Evolutionary conservation across 768 basidiomycete genomes (phyloP).

Genomic region (Cystofilobasidium macerans): DNA sequence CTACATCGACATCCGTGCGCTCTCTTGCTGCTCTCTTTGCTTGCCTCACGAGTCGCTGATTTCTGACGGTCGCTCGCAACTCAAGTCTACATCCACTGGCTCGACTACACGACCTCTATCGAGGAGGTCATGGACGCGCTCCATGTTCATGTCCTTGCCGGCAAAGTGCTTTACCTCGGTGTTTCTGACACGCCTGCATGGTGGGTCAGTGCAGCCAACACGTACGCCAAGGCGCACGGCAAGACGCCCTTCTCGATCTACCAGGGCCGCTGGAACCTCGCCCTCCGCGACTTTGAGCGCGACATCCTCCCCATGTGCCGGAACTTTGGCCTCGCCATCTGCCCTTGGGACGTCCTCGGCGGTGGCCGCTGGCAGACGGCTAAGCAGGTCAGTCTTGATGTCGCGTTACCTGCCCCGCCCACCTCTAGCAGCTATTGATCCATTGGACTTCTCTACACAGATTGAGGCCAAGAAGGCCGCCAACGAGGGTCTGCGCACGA

Average conservation of each 20-base stretch:
- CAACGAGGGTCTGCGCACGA: background rate
- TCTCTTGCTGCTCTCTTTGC: too few species aligned
- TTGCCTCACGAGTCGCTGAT: too few species aligned
- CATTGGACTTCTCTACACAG: background rate
- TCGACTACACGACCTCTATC: slow-evolving; percentile 26
- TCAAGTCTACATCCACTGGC: background rate
- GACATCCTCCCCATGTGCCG: slow-evolving; percentile 42
- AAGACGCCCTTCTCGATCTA: slow-evolving; percentile 28
- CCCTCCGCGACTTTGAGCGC: slow-evolving; percentile 40
- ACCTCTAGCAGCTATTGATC: background rate
- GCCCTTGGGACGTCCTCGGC: slow-evolving; percentile 27
- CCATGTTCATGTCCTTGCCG: slow-evolving; percentile 25
- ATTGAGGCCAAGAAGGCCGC: slow-evolving; percentile 11
- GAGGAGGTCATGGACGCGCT: slow-evolving; percentile 30
- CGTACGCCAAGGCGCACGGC: slow-evolving; percentile 27
- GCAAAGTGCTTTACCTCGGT: slow-evolving; percentile 32
- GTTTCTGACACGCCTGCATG: slow-evolving; percentile 31
- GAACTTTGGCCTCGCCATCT: slow-evolving; percentile 33
- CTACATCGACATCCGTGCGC: slow-evolving; percentile 27
- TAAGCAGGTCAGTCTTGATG: slow-evolving; percentile 18
- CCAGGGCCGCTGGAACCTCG: slow-evolving; percentile 37
- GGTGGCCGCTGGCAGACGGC: slow-evolving; percentile 25
- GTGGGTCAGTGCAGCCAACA: slow-evolving; percentile 30
- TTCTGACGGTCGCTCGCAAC: background rate
- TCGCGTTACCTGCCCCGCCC: too few species aligned